Evolutionary conservation across 139 green algal species (phyloP), one percentile per base, ranked within the genome.

Genomic region (Chlamydomonas schloesseri): DNA sequence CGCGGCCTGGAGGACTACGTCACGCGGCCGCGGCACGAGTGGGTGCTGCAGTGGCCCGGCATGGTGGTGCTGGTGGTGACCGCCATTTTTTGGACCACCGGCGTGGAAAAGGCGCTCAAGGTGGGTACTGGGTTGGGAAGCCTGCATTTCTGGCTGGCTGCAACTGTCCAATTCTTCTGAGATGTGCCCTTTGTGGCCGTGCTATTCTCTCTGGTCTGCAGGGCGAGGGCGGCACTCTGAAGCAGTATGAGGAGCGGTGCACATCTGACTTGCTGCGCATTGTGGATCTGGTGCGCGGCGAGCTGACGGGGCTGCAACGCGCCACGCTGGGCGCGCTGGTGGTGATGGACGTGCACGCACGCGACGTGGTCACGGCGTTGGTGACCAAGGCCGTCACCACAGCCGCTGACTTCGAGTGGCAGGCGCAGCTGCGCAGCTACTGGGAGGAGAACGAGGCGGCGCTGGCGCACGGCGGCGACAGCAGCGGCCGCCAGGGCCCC

Each of bases 31-130:
- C 82, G 94, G 23, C 76, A 91, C 33, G 73, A 93, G 36, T 97
- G 94, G 94, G 94, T 97, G 82, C 93, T 97, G 80, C 69, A 95
- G 77, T 97, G 94, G 94, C 94, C 94, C 34, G 93, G 94, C 33
- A 94, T 96, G 90, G 91, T 93, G 24, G 94, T 97, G 77, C 90
- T 97, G 70, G 93, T 94, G 28, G 91, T 96, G 28, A 93, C 91
- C 13, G 93, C 90, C 37, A 94, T 96, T 72, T 95, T 90, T 87
- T 97, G 94, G 94, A 97, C 94, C 0, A 84, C 71, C 89, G 92
- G 88, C 74, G 75, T 71, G 75, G 70, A 73, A 33, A 65, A 71
- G 26, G 81, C 81, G 50, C 81, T 87, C 9, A n/a, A 37, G 81
- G 69, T 70, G 50, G 34, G 67, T n/a, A n/a, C n/a, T n/a, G n/a